Evolutionary conservation across 2,329 filamentous ascomycete species (phyloP).

Genomic region (Calcarisporium arbuscula): DNA sequence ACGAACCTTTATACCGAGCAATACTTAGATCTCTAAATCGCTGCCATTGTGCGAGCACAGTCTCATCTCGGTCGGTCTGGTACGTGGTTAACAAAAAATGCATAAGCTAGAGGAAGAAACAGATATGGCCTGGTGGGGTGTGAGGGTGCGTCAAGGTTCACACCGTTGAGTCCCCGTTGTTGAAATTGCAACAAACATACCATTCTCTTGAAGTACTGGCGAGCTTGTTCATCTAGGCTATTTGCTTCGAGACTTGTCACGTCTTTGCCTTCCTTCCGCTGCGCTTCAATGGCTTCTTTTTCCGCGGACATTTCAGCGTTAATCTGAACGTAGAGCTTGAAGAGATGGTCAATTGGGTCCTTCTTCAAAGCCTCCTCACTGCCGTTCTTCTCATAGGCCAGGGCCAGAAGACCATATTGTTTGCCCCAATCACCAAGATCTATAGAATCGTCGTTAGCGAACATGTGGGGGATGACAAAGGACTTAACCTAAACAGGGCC

Average conservation of each 20-base stretch:
- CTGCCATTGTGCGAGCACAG: conserved; percentile 56
- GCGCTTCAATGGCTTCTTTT: conserved; percentile 56
- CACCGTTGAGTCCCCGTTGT: no score
- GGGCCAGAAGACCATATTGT: conserved; percentile 65
- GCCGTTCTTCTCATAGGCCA: conserved; percentile 71
- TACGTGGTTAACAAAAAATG: background rate
- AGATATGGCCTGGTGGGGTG: no score
- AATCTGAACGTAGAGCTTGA: conserved; percentile 75
- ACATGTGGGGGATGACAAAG: no score
- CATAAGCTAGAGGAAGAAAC: background rate
- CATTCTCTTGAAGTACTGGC: conserved; percentile 66
- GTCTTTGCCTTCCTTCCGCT: conserved; percentile 48
- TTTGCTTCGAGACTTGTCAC: conserved; percentile 41
- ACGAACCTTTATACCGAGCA: conserved; percentile 48
- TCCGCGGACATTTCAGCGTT: conserved; percentile 61
- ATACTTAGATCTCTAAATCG: conserved; percentile 63
- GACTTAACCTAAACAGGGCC: no score
- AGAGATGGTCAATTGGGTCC: conserved; percentile 77
- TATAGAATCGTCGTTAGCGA: conserved; percentile 1
- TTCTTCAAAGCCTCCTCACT: conserved; percentile 62
- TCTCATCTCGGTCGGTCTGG: conserved; percentile 55
- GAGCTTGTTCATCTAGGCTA: conserved; percentile 67
- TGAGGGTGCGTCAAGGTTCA: no score
- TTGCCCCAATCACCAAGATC: conserved; percentile 79
- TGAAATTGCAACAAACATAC: no score